A percentile compares a stretch with the other conserved stretches of the same genome.
Evolutionary conservation across 495 filamentous ascomycete species (phyloP).

Genomic region (Staphylotrichum longicolle): DNA sequence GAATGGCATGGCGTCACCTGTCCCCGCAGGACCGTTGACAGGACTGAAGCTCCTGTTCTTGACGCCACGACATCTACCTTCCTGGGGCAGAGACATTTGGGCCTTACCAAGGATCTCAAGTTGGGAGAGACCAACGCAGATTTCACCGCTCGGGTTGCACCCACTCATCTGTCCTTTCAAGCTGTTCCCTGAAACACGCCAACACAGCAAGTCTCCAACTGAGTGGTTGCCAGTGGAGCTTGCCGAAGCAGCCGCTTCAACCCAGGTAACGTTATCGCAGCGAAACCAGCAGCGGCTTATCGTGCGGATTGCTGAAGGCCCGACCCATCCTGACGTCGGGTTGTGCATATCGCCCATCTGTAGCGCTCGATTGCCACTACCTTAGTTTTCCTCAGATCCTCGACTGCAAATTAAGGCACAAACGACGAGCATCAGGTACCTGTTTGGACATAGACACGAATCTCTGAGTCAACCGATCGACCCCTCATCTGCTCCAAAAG

Average conservation of each 20-base stretch:
- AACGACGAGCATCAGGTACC: constrained; percentile 12
- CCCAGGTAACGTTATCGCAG: background rate
- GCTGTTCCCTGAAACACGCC: constrained; percentile 11
- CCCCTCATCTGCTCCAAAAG: constrained; percentile 1
- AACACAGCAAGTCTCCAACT: constrained; percentile 8
- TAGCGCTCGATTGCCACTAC: background rate
- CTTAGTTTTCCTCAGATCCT: background rate
- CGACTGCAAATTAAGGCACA: constrained; percentile 11
- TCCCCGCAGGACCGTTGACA: too few relatives aligned
- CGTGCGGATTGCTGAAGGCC: background rate
- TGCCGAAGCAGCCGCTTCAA: background rate
- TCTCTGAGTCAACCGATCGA: constrained; percentile 15
- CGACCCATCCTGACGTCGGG: background rate
- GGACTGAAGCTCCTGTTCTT: too few relatives aligned
- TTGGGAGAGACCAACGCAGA: too few relatives aligned
- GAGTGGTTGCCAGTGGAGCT: constrained; percentile 17
- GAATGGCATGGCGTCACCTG: constrained; percentile 6
- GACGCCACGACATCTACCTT: too few relatives aligned
- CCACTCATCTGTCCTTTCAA: too few relatives aligned
- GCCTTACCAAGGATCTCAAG: too few relatives aligned
- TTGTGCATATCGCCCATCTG: background rate
- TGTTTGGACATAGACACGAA: background rate
- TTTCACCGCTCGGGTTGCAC: too few relatives aligned
- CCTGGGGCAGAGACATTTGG: too few relatives aligned
- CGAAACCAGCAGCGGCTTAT: constrained; percentile 1